Base-by-base conservation (phyloP, 2,329 filamentous ascomycete genomes). In the Nannizzia gypsea region DNA sequence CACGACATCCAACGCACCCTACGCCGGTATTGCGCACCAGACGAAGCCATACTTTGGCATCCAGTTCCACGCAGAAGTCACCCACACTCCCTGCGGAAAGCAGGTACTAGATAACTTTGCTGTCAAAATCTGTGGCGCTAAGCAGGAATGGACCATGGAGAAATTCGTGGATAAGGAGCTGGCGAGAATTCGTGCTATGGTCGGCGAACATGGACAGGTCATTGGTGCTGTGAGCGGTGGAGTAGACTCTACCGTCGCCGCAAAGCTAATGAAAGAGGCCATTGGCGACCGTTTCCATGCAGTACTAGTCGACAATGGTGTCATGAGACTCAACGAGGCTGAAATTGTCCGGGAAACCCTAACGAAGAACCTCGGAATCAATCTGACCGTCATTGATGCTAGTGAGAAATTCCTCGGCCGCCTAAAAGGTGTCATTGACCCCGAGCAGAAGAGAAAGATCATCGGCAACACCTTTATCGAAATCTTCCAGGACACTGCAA, bases 31-130 rank as follows among this genome's bases (percentile, higher is more conserved):
- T 60, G 76, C 73, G n/a, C 75, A 74, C 67, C 83, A 86, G 56
- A 65, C 64, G 20, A 72, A 76, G 76, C 84, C 85, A 26, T 85
- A 89, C 66, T 95, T 85, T 68, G 89, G 87, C 59, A 82, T 96
- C 54, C 91, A 96, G 70, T 92, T 96, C 72, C 91, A 96, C 73
- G 90, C 91, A 0, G 91, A 96, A 72, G 81, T 96, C 59, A 85
- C 82, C 13, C 84, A 61, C 56, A 90, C 87, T 0, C 80, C 82
- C 6, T 78, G 81, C 60, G 90, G 91, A 36, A 86, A 71, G 8
- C 77, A 87, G 28, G 70, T 96, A 3, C 78, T 96, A 50, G 76
- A 81, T 70, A 97, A 97, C 79, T 97, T 96, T 69, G 85, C 84
- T 11, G 80, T 95, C 61, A 79, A 82, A 20, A 95, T 97, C 64